Evolutionary conservation across 2,329 filamentous ascomycete genomes (phyloP), one percentile per base, ranked within the genome.

Genomic region (Boeremia lycopersici): DNA sequence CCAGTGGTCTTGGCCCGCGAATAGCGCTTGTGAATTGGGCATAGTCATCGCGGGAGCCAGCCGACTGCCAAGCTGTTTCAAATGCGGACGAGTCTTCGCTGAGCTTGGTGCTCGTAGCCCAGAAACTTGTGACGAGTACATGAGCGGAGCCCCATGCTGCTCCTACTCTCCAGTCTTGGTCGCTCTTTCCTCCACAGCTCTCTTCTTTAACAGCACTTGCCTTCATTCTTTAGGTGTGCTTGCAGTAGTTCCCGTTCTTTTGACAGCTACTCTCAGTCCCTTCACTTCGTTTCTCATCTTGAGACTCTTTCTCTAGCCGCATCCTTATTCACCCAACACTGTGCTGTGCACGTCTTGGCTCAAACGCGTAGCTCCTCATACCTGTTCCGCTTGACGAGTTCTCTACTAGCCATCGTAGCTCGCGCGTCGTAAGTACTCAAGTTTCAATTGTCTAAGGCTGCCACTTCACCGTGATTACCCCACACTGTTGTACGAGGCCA

Each of bases 291-390:
- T 43, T 34, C 17, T 50, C 31, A n/a, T 35, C 42, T 42, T 39
- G 36, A 50, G 52, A 47, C 46, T 42, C 42, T 45, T 38, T 17
- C 53, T 47, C 50, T 56, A 43, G 49, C 59, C 59, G 52, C 53
- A 60, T 55, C 62, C 62, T 60, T 56, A 59, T 63, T 61, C 52
- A 56, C 49, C 47, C 50, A 53, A 40, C 42, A 59, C 34, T 68
- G 72, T 74, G 71, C 72, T 73, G 72, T 56, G 71, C 71, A 74
- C 72, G 70, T 71, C 70, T 73, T 73, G 70, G 68, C 70, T 64
- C 57, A 61, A 58, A 69, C 69, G 62, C 59, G 56, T 58, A 67
- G 45, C 56, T 62, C 57, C 58, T 67, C 62, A 60, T 45, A 61
- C 59, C 51, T 42, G 60, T 48, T 47, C 45, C 60, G 54, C 53